Evolutionary conservation across 495 filamentous ascomycete genomes (phyloP), one percentile per base, ranked within the genome.

Genomic region (Aspergillus sclerotioniger): DNA sequence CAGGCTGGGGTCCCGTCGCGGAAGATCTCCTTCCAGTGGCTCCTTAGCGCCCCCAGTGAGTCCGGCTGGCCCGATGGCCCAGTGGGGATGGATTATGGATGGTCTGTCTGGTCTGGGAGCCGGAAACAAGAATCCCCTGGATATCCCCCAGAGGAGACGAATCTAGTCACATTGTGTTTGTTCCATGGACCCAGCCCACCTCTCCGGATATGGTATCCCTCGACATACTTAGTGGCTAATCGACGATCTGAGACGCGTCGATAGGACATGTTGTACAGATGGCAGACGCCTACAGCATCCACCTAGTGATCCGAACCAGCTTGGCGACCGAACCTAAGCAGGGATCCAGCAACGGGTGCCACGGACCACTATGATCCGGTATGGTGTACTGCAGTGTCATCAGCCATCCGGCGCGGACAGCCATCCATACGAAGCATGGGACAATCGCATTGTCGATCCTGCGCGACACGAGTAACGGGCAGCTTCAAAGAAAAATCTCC

Each of bases 401-500:
- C 13, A 21, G 17, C 17, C 44, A 46, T 16, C 13, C 45, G 15
- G 44, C 45, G 25, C 19, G 6, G 20, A 19, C 16, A 25, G 45
- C 1, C 45, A 29, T 17, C 12, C 2, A 29, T 9, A 41, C 37
- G n/a, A 6, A 50, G 15, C 47, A n/a, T 25, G 16, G 46, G n/a
- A 59, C 57, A 54, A 59, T 59, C 25, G 44, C 57, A 50, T 54
- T 54, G 57, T 59, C 45, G 57, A 59, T 59, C 57, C 56, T 31
- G 48, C 28, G 16, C 13, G 47, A 50, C 47, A 8, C 28, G 47
- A 50, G 47, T 50, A 50, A 50, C 47, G 47, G 31, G 47, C 47
- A 50, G 35, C 21, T 20, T 21, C 35, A 52, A 20, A 16, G 39
- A 28, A 39, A 59, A 59, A 49, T 59, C 44, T 59, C 57, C 57